Percentiles rank a stretch among this genome's conserved stretches.
Evolutionary conservation across 257 asterid species (phyloP).

Genomic region (Nicotiana undulata): DNA sequence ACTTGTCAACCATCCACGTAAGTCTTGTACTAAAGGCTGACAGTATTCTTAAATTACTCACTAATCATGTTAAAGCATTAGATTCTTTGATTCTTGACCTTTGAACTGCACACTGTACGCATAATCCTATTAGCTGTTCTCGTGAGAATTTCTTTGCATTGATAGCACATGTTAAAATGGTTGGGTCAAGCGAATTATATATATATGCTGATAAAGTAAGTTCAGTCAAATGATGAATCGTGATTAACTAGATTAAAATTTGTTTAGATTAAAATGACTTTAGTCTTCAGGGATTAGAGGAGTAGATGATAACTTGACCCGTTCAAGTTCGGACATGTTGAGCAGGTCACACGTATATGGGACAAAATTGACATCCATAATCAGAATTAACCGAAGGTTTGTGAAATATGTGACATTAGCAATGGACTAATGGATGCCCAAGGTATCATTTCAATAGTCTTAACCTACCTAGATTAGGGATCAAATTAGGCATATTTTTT

Average conservation of each 20-base stretch:
- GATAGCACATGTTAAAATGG: no score
- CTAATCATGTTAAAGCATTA: neutral
- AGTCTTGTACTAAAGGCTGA: neutral
- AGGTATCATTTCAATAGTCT: neutral
- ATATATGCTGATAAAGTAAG: neutral
- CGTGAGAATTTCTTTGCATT: neutral
- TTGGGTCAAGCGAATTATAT: neutral
- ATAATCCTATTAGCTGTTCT: neutral
- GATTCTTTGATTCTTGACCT: conserved; percentile 1
- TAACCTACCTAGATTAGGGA: conserved; percentile 18
- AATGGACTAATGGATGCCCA: neutral
- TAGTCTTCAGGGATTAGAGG: no score
- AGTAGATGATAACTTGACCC: no score
- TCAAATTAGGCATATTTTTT: no score
- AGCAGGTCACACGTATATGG: neutral
- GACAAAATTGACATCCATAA: neutral
- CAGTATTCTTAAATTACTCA: conserved; percentile 1
- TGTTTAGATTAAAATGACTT: no score
- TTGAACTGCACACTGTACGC: neutral
- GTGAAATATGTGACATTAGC: neutral
- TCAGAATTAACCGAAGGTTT: neutral
- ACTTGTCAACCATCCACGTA: neutral
- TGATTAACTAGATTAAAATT: neutral
- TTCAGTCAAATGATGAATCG: neutral
- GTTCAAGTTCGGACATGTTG: neutral